These are phyloP conservation scores for Yamadazyma kanchanaburiensis DNA, from an alignment of 1,139 yeast species.

Conservation along the genomic window DNA sequence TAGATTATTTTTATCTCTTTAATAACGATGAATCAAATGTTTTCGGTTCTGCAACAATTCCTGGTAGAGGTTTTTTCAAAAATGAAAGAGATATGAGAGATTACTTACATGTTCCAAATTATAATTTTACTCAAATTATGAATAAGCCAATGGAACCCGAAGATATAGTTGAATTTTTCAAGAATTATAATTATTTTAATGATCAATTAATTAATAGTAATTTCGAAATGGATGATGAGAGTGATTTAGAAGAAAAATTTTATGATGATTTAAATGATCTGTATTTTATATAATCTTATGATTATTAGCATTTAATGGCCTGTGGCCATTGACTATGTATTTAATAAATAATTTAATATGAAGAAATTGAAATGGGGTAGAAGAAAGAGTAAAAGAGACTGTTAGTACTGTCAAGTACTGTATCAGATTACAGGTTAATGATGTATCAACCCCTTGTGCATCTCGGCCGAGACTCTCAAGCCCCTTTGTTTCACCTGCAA, in stretches of 20 bases:
- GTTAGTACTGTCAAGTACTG: too few species aligned
- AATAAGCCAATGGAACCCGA: constrained; percentile 8
- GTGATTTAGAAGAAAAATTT: constrained; percentile 12
- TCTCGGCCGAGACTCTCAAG: too few species aligned
- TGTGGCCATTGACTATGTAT: too few species aligned
- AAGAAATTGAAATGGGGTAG: too few species aligned
- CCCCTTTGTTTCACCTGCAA: too few species aligned
- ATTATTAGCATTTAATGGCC: too few species aligned
- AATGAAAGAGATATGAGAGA: constrained; percentile 10
- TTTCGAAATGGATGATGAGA: constrained; percentile 4
- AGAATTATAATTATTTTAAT: constrained; percentile 4
- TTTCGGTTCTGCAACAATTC: constrained; percentile 3
- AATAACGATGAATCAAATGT: constrained; percentile 1
- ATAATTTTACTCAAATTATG: constrained; percentile 6
- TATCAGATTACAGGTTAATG: too few species aligned
- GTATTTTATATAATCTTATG: constrained; percentile 6
- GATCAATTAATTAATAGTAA: constrained; percentile 2
- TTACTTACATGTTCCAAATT: constrained; percentile 6
- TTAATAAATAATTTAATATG: too few species aligned
- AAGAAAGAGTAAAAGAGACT: too few species aligned
- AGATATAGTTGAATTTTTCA: constrained; percentile 10
- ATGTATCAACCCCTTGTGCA: too few species aligned
- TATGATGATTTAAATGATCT: constrained; percentile 17
- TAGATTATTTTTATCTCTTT: constrained; percentile 6
- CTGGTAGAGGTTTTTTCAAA: constrained; percentile 7